Base-by-base conservation (phyloP, 1,139 yeast species). In the Starmera stellimalicola region DNA sequence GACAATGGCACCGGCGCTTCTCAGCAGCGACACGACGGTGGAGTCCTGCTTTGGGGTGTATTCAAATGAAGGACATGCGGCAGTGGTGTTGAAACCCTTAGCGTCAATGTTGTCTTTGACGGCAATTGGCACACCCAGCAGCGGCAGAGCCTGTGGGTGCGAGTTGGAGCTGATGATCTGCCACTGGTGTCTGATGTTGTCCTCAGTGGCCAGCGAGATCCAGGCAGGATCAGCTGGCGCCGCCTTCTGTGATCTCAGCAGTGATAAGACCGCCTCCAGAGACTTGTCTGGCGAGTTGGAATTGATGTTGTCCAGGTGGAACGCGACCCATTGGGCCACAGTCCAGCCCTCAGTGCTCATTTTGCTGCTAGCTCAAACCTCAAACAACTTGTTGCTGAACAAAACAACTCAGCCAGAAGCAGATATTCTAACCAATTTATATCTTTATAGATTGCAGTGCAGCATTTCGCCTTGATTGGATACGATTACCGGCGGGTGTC, bases 51-150 rank as follows among this genome's bases (percentile, higher is more conserved):
- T 54, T 2, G 97, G 88, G 3, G 52, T 42, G 59, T 77, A 87
- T 18, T 73, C 65, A 53, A 68, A 88, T 2, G 91, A 69, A 0
- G 96, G 95, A 55, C 97, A 91, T 3, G 95, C 97, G 9, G 95
- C 97, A 1, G 98, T 88, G 8, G 98, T 91, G 25, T 72, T 66
- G 45, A 84, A 73, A 4, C 82, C 85, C 44, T 70, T 72, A 20
- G 73, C 95, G 52, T 91, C 97, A 39, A 91, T 91, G 55, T 91
- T 91, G 59, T 91, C 98, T 57, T 91, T 91, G 33, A 88, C 74
- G 10, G 95, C 97, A 32, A 85, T 70, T 1, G 98, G 98, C 2
- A 91, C 97, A 53, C 97, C 97, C 51, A 78, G 88, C 33, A 58
- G 48, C 3, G 58, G 58, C 22, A 64, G 48, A 3, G 43, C 33